Conservation (phyloP, 768 basidiomycete genomes). For the Podaxis sp. region DNA sequence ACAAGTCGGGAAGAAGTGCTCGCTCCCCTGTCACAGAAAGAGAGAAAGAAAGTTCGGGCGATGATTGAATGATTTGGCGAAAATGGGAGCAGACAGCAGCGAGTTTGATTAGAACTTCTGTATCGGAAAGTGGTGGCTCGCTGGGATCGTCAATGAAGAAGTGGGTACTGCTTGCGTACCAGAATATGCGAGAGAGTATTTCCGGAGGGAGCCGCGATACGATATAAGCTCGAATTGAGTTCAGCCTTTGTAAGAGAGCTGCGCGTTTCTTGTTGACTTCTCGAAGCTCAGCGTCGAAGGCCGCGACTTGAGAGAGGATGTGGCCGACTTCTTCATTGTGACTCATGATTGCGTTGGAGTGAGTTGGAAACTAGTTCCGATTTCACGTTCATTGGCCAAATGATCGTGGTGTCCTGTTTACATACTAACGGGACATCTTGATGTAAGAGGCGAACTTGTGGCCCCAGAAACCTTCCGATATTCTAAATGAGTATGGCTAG, state of each 20-base stretch:
- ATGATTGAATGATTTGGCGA: not conserved
- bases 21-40: no score
- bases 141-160: not conserved
- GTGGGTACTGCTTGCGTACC: not conserved
- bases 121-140: not conserved
- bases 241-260: not conserved
- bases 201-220: not conserved
- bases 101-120: not conserved
- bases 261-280: not conserved
- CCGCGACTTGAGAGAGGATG: not conserved
- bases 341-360: not conserved
- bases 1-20: not conserved
- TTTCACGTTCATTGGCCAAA: no score
- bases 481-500: no score
- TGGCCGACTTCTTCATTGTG: not conserved
- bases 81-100: not conserved
- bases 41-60: no score
- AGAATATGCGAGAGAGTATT: not conserved
- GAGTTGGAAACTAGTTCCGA: no score
- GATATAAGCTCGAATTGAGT: not conserved
- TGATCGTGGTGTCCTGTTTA: no score
- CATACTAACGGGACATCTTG: no score
- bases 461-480: no score
- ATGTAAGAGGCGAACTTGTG: no score
- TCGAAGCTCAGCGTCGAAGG: not conserved